A percentile compares a stretch with the other conserved stretches of the same genome.
These are phyloP conservation scores for Globisporangium solare DNA, from an alignment of 352 stramenopile genomes.

Conservation along the genomic window DNA sequence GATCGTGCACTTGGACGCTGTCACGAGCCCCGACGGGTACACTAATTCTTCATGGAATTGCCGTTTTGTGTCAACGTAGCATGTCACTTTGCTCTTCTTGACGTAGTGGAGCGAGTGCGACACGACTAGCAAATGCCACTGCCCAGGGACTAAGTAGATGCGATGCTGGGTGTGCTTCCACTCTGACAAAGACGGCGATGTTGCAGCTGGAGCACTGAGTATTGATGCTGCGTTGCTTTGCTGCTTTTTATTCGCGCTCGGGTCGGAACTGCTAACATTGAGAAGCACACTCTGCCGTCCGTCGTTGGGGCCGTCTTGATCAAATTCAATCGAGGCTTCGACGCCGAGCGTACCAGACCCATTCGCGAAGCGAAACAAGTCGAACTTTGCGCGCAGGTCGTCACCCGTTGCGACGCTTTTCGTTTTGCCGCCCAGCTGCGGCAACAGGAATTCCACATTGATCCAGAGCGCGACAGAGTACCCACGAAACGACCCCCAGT, in stretches of 20 bases:
- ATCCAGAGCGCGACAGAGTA: conserved; percentile 81
- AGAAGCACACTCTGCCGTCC: conserved; percentile 27
- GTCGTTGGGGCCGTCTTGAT: conserved; percentile 20
- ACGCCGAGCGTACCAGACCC: conserved; percentile 58
- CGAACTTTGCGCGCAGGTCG: conserved; percentile 35
- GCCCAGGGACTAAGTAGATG: conserved; percentile 23
- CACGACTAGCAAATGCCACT: conserved; percentile 76
- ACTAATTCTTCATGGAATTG: conserved; percentile 74
- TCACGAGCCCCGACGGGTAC: conserved; percentile 71
- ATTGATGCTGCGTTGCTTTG: conserved; percentile 32
- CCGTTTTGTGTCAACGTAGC: conserved; percentile 50
- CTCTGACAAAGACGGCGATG: conserved; percentile 21
- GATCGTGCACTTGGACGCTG: conserved; percentile 67
- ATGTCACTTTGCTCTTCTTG: conserved; percentile 81
- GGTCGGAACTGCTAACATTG: conserved; percentile 52
- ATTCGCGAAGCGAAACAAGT: conserved; percentile 73
- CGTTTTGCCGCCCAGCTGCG: background rate
- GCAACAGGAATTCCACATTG: conserved; percentile 34
- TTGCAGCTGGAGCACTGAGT: conserved; percentile 23
- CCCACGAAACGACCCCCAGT: conserved; percentile 74
- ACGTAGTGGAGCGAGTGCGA: conserved; percentile 81
- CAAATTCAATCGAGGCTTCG: conserved; percentile 57
- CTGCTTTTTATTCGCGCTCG: conserved; percentile 17
- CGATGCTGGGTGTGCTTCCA: conserved; percentile 56
- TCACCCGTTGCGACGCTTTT: background rate